Percentiles rank a stretch among this genome's conserved stretches.
These are phyloP conservation scores for Cadophora malorum DNA, from an alignment of 2,329 filamentous ascomycete species.

Conservation along the genomic window DNA sequence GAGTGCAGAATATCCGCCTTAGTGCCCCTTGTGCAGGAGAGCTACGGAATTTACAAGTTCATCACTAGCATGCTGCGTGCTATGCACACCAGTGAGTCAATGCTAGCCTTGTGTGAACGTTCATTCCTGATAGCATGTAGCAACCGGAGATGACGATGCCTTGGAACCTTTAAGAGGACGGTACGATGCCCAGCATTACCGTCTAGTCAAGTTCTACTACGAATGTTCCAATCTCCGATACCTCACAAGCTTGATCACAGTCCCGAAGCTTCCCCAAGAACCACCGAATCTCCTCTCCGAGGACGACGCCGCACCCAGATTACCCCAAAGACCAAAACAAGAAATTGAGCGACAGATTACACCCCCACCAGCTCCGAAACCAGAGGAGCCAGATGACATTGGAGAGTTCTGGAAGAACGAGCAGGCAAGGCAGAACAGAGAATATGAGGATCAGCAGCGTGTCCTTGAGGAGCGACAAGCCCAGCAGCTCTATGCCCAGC, in stretches of 20 bases:
- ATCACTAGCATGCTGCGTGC: constrained; percentile 98
- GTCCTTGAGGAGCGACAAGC: constrained; percentile 88
- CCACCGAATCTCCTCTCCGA: constrained; percentile 88
- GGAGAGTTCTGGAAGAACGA: constrained; percentile 98
- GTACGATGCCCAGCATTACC: constrained; percentile 96
- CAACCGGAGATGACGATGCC: constrained; percentile 92
- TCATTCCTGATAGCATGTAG: constrained; percentile 49
- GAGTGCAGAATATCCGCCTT: constrained; percentile 95
- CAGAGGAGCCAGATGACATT: constrained; percentile 90
- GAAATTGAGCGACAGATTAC: constrained; percentile 73
- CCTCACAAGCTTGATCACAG: constrained; percentile 92
- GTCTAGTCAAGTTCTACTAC: constrained; percentile 97
- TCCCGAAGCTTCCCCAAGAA: constrained; percentile 94
- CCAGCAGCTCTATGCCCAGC: constrained; percentile 79
- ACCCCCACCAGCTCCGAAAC: constrained; percentile 70
- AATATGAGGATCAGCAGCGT: constrained; percentile 93
- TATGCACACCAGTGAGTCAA: constrained; percentile 85
- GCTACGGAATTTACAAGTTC: constrained; percentile 99
- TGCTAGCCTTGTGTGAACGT: neutral
- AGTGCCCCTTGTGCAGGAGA: constrained; percentile 93
- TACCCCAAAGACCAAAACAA: constrained; percentile 81
- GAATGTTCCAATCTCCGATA: constrained; percentile 98
- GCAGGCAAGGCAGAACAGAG: constrained; percentile 86
- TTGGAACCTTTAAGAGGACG: constrained; percentile 85
- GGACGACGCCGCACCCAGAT: constrained; percentile 80